phyloP scores from a whole-genome alignment of 73 alveolate genomes.

The Effrenium voratum region DNA sequence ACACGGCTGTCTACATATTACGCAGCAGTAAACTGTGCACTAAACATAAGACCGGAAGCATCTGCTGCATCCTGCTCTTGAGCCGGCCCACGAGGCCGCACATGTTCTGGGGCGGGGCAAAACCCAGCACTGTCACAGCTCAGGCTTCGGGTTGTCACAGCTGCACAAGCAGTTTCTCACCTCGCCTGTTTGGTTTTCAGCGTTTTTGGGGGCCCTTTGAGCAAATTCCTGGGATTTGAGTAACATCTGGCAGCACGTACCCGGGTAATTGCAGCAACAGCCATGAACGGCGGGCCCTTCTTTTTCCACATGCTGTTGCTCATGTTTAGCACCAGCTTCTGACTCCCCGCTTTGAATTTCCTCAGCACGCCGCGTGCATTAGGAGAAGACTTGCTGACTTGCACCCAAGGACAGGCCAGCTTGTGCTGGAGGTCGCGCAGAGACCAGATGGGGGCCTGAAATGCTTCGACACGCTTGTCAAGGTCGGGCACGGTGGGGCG shows the following conservation, averaged over 20 bases:
- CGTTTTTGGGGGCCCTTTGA: no score
- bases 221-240: background rate
- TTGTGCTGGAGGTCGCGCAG: constrained; percentile 67
- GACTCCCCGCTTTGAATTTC: background rate
- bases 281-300: background rate
- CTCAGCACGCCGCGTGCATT: background rate
- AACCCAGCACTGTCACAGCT: no score
- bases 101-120: no score
- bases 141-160: no score
- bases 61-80: no score
- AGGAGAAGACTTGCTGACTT: no score
- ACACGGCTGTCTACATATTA: no score
- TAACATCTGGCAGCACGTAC: background rate
- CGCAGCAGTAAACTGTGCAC: no score
- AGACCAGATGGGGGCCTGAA: constrained; percentile 48
- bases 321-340: background rate
- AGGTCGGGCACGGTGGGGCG: background rate
- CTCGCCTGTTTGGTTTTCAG: no score
- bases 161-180: no score
- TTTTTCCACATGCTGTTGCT: background rate
- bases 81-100: no score
- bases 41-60: no score
- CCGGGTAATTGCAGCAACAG: background rate
- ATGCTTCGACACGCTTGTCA: constrained; percentile 70
- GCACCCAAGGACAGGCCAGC: constrained; percentile 65